phyloP scores from a whole-genome alignment of 805 yeast species.

The Candida silvicultrix region DNA sequence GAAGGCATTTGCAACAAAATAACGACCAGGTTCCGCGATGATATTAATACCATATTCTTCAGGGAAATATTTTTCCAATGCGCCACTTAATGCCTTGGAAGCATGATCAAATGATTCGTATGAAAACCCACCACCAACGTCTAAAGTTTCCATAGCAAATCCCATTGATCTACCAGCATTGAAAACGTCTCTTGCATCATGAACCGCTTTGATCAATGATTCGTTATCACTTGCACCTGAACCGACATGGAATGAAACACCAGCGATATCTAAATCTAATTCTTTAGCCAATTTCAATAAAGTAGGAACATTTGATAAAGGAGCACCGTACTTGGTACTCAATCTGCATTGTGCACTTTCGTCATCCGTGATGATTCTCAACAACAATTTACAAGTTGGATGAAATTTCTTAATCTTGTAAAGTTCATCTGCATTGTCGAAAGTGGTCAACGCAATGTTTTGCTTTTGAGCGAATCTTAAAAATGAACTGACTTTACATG shows the following conservation, averaged over 20 bases:
- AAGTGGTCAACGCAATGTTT: constrained; percentile 70
- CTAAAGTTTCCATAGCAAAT: constrained; percentile 49
- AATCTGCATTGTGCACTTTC: constrained; percentile 79
- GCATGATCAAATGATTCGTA: constrained; percentile 53
- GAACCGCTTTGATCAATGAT: constrained; percentile 63
- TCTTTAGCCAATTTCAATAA: constrained; percentile 58
- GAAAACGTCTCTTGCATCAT: constrained; percentile 65
- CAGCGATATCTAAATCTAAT: constrained; percentile 60
- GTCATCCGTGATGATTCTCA: constrained; percentile 88
- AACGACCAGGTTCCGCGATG: constrained; percentile 94
- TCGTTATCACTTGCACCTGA: constrained; percentile 79
- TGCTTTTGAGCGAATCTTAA: constrained; percentile 59
- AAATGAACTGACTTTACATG: constrained; percentile 85
- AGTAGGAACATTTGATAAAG: constrained; percentile 42
- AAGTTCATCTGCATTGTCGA: constrained; percentile 84
- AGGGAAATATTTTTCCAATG: constrained; percentile 60
- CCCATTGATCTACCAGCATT: constrained; percentile 46
- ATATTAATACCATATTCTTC: constrained; percentile 32
- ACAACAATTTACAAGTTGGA: constrained; percentile 63
- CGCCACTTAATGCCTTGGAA: constrained; percentile 46
- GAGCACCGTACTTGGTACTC: constrained; percentile 86
- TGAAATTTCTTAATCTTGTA: constrained; percentile 61
- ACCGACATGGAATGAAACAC: constrained; percentile 95
- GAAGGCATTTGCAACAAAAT: constrained; percentile 78
- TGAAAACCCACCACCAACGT: constrained; percentile 93